Percentiles rank a stretch among this genome's conserved stretches.
Conservation (phyloP, 768 basidiomycete species). For the Mycena galericulata region DNA sequence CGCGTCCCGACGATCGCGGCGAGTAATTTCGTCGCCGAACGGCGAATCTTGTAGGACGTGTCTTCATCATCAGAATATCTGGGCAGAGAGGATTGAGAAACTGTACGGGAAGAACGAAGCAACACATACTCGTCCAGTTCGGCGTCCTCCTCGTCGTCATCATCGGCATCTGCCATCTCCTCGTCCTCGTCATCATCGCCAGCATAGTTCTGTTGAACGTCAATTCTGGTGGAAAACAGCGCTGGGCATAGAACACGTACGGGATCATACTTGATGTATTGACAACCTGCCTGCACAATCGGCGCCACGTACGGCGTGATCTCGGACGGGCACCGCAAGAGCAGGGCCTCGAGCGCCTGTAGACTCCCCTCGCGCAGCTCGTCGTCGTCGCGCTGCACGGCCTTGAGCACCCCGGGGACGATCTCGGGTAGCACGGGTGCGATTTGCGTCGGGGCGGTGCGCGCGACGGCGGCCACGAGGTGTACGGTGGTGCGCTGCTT, state of each 20-base stretch:
- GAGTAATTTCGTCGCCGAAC: slow-evolving; percentile 92
- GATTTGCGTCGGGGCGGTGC: slow-evolving; percentile 77
- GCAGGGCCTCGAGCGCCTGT: slow-evolving; percentile 87
- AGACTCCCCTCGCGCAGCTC: slow-evolving; percentile 85
- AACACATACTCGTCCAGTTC: slow-evolving; percentile 79
- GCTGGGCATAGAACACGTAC: slow-evolving; percentile 59
- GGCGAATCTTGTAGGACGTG: slow-evolving; percentile 96
- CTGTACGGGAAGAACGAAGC: background rate
- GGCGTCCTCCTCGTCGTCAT: slow-evolving; percentile 85
- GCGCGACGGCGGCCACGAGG: slow-evolving; percentile 83
- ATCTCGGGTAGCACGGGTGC: slow-evolving; percentile 70
- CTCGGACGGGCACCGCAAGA: slow-evolving; percentile 87
- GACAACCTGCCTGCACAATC: slow-evolving; percentile 77
- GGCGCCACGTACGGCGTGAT: slow-evolving; percentile 76
- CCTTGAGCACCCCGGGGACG: slow-evolving; percentile 78
- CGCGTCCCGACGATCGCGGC: slow-evolving; percentile 89
- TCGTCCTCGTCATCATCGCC: slow-evolving; percentile 62
- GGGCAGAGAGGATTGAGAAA: slow-evolving; percentile 26
- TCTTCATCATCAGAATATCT: slow-evolving; percentile 99
- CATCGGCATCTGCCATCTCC: slow-evolving; percentile 76
- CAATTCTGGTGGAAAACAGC: background rate
- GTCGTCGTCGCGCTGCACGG: slow-evolving; percentile 80
- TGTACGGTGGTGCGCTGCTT: slow-evolving; percentile 84
- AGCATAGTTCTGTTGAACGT: slow-evolving; percentile 59
- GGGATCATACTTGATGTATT: slow-evolving; percentile 94